Evolutionary conservation across 495 filamentous ascomycete species (phyloP), one percentile per base, ranked within the genome.

Genomic region (Podospora fimiseda): DNA sequence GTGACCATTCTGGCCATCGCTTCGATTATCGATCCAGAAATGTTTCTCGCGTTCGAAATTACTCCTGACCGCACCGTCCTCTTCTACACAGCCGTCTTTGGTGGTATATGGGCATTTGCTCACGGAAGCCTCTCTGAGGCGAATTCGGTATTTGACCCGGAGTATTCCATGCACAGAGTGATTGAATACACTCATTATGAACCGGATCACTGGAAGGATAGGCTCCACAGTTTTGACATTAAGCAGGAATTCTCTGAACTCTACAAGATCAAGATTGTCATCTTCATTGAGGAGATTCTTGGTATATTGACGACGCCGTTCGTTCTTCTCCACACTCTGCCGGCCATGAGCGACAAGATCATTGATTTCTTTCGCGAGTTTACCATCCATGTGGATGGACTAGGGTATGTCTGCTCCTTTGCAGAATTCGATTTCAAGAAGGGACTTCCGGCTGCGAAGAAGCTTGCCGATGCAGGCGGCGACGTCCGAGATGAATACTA

Each of bases 301-400:
- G 89, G 90, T 68, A 90, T 97, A 64, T 79, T 98, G 37, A 83
- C 93, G 49, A 95, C 91, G 6, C 93, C 93, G 4, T 86, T 94
- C 51, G 81, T 97, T 18, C 80, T 97, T 23, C 88, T 90, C 76
- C 84, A 85, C 65, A 90, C 86, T 51, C 77, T 97, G 43, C 89
- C 90, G 5, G 89, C 86, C 63, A 91, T 86, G 70, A 90, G 86
- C 66, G 94, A 97, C 61, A 87, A 89, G 48, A 81, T 97, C 53
- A 87, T 98, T 46, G 93, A 98, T 63, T 98, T 98, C 70, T 96
- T 98, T 71, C 81, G 93, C 14, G 93, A 98, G 64, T 96, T 96
- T 61, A 96, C 93, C 1, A 82, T 98, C 16, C 92, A 97, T 60
- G 90, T 98, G 9, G 94, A 98, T 70, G 93, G 93, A 0, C 78